Conservation (phyloP, 305 asterid species). For the Lippia alba region DNA sequence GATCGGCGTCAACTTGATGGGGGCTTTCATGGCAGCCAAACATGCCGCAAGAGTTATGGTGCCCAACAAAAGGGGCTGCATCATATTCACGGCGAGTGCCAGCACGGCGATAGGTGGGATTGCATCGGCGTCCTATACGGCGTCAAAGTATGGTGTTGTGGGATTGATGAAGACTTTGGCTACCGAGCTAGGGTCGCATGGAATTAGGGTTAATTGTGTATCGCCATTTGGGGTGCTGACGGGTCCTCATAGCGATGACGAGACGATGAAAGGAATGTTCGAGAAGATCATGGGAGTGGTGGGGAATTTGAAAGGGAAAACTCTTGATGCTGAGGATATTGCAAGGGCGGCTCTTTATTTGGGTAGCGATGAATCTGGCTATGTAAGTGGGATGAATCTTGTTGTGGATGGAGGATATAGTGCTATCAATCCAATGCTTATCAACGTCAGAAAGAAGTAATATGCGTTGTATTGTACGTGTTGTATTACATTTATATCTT, state of each 20-base stretch:
- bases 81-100: conserved; percentile 51
- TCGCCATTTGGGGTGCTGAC: conserved; percentile 38
- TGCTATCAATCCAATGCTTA: conserved; percentile 1
- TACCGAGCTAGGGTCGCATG: conserved; percentile 45
- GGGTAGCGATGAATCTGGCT: conserved; percentile 40
- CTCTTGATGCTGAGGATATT: conserved; percentile 27
- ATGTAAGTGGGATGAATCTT: conserved; percentile 44
- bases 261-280: conserved; percentile 19
- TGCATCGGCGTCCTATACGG: conserved; percentile 34
- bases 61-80: conserved; percentile 49
- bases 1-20: conserved; percentile 48
- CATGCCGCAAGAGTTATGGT: conserved; percentile 71
- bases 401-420: conserved; percentile 42
- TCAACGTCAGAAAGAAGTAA: too few species aligned
- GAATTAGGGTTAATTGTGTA: conserved; percentile 54
- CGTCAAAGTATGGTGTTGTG: conserved; percentile 47
- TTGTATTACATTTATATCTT: too few species aligned
- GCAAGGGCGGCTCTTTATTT: conserved; percentile 40
- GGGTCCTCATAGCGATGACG: not conserved
- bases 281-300: conserved; percentile 21
- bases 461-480: too few species aligned
- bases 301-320: conserved; percentile 11
- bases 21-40: conserved; percentile 59
- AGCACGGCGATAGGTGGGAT: conserved; percentile 47
- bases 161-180: conserved; percentile 49